Base-by-base conservation (phyloP, 139 green algal species). In the Volvox reticuliferus region DNA sequence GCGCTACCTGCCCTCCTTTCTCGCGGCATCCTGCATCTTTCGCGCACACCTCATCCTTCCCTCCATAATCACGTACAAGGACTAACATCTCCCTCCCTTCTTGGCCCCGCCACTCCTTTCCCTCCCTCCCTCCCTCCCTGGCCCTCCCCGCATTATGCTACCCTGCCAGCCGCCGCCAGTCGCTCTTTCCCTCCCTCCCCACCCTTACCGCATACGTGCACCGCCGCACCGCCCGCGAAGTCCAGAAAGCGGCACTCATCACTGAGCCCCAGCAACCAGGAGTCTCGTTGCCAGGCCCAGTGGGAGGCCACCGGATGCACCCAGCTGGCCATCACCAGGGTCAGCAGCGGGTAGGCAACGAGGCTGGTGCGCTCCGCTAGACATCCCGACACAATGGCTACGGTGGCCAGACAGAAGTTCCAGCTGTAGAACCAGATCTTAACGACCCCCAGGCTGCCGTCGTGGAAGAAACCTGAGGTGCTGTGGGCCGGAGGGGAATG, bases 391-490 rank as follows among this genome's bases (percentile, higher is more conserved):
- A 94, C 91, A 77, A 95, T 94, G 86, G 92, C 92, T n/a, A 90
- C 88, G 26, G 90, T 88, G 62, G 80, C 86, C 22, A 95, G 84
- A 55, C 44, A 85, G 36, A 95, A 95, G 16, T 89, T 94, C 87
- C 89, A 95, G 83, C 82, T 91, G 91, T 94, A 95, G 69, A 95
- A 94, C 92, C 92, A 95, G 1, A 92, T 91, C 22, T 88, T 90
- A 19, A 88, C 65, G 32, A 73, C 50, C 22, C 75, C 71, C 33
- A 88, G 65, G 21, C 61, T 79, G 26, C 81, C 82, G 13, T 94
- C 92, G 19, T 92, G 86, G 78, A 94, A 94, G 88, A 94, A 94
- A 30, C 76, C 37, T 6, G 67, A 78, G 1, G 37, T 90, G n/a
- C 92, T 93, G 90, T 62, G 84, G 55, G 12, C 12, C 9, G 1